Percentiles rank a stretch among this genome's conserved stretches.
Conservation (phyloP, 2,329 filamentous ascomycete species). For the Sclerotiophoma versabilis region DNA sequence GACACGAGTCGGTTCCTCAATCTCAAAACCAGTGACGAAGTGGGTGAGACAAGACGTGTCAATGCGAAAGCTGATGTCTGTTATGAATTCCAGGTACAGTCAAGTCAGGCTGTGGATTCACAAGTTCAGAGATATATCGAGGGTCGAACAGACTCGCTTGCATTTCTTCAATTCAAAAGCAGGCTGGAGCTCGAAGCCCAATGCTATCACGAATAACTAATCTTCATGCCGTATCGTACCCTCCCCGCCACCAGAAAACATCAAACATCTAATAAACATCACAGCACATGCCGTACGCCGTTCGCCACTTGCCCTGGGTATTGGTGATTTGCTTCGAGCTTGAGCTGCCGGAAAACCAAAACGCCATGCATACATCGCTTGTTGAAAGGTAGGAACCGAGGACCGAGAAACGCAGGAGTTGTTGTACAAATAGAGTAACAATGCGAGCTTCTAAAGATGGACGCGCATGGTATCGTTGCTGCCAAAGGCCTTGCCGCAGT, state of each 20-base stretch:
- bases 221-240: neutral
- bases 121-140: too few relatives aligned
- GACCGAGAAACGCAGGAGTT: too few relatives aligned
- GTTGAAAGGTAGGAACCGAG: neutral
- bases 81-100: too few relatives aligned
- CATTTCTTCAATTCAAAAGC: too few relatives aligned
- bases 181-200: neutral
- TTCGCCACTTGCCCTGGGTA: neutral
- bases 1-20: too few relatives aligned
- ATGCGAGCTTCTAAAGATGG: conserved; percentile 30
- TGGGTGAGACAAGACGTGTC: too few relatives aligned
- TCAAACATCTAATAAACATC: neutral
- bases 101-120: too few relatives aligned
- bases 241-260: neutral
- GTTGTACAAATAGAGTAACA: neutral
- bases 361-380: neutral
- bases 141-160: too few relatives aligned
- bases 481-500: conserved; percentile 91
- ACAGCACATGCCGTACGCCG: neutral
- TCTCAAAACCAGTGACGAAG: too few relatives aligned
- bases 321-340: neutral
- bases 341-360: neutral
- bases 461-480: conserved; percentile 83
- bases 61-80: too few relatives aligned
- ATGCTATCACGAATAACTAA: neutral